phyloP scores from a whole-genome alignment of 192 early-diverging fungal genomes.

The Spizellomyces punctatus region DNA sequence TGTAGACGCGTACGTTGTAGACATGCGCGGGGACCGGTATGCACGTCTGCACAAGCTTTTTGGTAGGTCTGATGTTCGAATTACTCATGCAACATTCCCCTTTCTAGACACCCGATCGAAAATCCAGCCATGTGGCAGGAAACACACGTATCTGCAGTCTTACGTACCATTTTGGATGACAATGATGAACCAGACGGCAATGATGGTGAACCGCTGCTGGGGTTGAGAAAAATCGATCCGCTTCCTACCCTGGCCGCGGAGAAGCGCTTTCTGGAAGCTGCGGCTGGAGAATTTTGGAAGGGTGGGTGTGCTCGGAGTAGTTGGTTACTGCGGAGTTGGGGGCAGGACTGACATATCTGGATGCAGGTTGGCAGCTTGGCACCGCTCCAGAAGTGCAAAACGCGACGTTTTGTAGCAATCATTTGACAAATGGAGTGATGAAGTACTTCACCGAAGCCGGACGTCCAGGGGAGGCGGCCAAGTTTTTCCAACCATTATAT shows the following conservation, averaged over 20 bases:
- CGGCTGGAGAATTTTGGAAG: slow-evolving; percentile 80
- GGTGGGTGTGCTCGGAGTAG: slow-evolving; percentile 41
- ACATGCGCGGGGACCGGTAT: slow-evolving; percentile 84
- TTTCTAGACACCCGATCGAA: slow-evolving; percentile 48
- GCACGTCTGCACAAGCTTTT: background rate
- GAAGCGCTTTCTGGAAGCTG: slow-evolving; percentile 81
- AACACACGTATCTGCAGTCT: slow-evolving; percentile 81
- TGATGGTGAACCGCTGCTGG: slow-evolving; percentile 80
- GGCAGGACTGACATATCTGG: background rate
- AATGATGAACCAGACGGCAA: slow-evolving; percentile 74
- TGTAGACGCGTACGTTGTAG: slow-evolving; percentile 90
- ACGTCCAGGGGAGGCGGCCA: slow-evolving; percentile 75
- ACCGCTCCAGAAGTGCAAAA: slow-evolving; percentile 92
- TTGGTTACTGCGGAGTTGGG: background rate
- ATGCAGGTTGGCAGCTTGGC: slow-evolving; percentile 85
- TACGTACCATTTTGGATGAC: slow-evolving; percentile 89
- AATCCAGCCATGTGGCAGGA: slow-evolving; percentile 86
- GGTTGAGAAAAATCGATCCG: slow-evolving; percentile 88
- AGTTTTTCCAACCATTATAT: slow-evolving; percentile 80
- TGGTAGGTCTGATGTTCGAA: background rate
- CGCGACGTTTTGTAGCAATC: slow-evolving; percentile 88
- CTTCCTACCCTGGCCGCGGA: slow-evolving; percentile 75
- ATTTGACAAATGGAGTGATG: slow-evolving; percentile 84
- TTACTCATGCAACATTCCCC: background rate
- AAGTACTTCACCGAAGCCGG: slow-evolving; percentile 88